Evolutionary conservation across 2,329 filamentous ascomycete genomes (phyloP).

Genomic region (Monosporascus cannonballus): DNA sequence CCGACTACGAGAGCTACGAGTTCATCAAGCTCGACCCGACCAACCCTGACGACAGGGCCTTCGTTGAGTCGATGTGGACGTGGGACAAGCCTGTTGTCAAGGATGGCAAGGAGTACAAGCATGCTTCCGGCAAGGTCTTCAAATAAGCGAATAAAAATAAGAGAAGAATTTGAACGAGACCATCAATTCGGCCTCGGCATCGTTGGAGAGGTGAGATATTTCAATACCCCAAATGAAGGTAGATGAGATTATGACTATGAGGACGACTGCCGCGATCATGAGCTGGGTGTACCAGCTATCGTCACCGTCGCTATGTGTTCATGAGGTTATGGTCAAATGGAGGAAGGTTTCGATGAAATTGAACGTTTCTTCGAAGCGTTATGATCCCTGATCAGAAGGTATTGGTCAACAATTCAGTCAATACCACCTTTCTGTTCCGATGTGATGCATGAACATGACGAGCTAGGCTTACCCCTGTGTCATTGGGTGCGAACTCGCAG

Average conservation of each 20-base stretch:
- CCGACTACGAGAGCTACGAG: slow-evolving; percentile 92
- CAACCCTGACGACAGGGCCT: slow-evolving; percentile 78
- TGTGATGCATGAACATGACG: too few species aligned
- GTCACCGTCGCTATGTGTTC: not conserved
- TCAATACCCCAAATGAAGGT: not conserved
- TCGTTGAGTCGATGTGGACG: slow-evolving; percentile 80
- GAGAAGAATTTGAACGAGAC: not conserved
- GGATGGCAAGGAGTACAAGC: slow-evolving; percentile 82
- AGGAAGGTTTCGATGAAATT: not conserved
- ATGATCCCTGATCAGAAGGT: not conserved
- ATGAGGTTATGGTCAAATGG: not conserved
- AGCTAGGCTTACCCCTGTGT: too few species aligned
- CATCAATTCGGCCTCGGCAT: not conserved
- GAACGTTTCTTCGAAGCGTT: not conserved
- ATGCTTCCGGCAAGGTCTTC: slow-evolving; percentile 95
- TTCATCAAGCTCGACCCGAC: slow-evolving; percentile 94
- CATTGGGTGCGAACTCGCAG: too few species aligned
- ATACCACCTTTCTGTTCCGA: too few species aligned
- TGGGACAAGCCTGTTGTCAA: slow-evolving; percentile 82
- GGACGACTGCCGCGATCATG: not conserved
- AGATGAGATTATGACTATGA: not conserved
- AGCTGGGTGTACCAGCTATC: not conserved
- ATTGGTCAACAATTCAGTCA: not conserved
- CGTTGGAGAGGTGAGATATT: not conserved
- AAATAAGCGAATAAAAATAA: slow-evolving; percentile 59